Conservation (phyloP, 257 asterid species). For the Lithospermum erythrorhizon region DNA sequence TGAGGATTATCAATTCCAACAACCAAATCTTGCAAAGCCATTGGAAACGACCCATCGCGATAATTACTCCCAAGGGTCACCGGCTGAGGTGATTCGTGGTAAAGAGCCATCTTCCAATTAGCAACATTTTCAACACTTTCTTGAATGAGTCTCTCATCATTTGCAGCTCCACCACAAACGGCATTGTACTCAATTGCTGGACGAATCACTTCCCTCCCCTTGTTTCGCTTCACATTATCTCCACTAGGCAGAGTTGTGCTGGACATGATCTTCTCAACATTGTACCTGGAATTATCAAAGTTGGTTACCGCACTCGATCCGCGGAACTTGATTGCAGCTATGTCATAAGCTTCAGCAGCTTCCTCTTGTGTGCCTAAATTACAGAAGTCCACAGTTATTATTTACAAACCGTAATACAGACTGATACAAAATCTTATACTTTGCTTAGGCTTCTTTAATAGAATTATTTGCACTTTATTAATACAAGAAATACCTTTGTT, state of each 20-base stretch:
- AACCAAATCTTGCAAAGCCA: slow-evolving; percentile 37
- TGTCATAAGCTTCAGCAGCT: slow-evolving; percentile 48
- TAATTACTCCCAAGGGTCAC: slow-evolving; percentile 5
- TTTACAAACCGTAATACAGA: background rate
- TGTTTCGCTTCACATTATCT: slow-evolving; percentile 30
- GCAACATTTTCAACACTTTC: slow-evolving; percentile 11
- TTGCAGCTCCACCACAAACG: background rate
- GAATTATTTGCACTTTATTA: background rate
- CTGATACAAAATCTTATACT: too few relatives aligned
- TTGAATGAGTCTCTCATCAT: slow-evolving; percentile 8
- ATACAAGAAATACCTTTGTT: background rate
- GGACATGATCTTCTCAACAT: slow-evolving; percentile 35
- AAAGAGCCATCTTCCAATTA: slow-evolving; percentile 25
- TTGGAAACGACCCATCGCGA: slow-evolving; percentile 15
- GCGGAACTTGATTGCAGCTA: slow-evolving; percentile 44
- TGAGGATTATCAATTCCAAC: slow-evolving; percentile 16
- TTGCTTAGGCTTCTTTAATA: too few relatives aligned
- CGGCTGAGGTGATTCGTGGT: slow-evolving; percentile 10
- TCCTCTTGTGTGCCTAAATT: slow-evolving; percentile 38
- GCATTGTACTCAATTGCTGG: slow-evolving; percentile 10
- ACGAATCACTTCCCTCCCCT: slow-evolving; percentile 23
- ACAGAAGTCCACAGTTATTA: background rate
- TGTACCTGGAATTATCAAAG: slow-evolving; percentile 34
- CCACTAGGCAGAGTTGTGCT: slow-evolving; percentile 30
- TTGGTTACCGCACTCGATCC: slow-evolving; percentile 39